Evolutionary conservation across 148 eudicot species (phyloP), one percentile per base, ranked within the genome.

Genomic region (Cornus controversa): DNA sequence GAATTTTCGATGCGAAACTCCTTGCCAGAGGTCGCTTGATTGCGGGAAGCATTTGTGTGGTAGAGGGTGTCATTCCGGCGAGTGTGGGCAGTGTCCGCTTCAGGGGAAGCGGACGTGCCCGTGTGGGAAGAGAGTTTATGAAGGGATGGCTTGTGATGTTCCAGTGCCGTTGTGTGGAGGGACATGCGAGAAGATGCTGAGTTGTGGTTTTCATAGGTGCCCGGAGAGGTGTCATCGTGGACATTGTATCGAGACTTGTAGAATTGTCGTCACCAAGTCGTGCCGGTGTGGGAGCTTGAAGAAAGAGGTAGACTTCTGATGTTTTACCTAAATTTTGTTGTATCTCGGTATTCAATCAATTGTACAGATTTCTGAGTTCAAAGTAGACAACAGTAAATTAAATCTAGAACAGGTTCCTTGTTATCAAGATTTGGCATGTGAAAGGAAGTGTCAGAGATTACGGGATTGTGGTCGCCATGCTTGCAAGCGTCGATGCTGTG

Each of bases 381-480:
- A 70, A 71, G 81, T 75, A 25, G 72, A 57, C 10, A 77, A 74
- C 53, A 79, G 57, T 69, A 31, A 73, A 81, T 81, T 91, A 70
- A 84, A 77, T 40, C 77, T 93, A 76, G 78, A 89, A 83, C 90
- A 96, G 99, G 89, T 96, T 84, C 99, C 99, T 54, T 96, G 99
- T 87, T 82, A 90, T 90, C 99, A 93, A 91, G 98, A 92, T 79
- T 81, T 96, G 84, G 86, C 87, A 25, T 96, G 99, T 75, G 99
- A 96, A 75, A 90, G 99, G 87, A 96, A 96, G 87, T 96, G 99
- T 72, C 85, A 85, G 80, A 88, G 72, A 45, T 75, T 89, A 75
- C 83, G 98, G 58, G 98, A 96, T 78, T 96, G 99, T 91, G 98
- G 94, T 67, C 97, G 98, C 67, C 99, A 96, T 92, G 97, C 97